Evolutionary conservation across 2,329 filamentous ascomycete genomes (phyloP).

Genomic region (Dactylellina sp.): DNA sequence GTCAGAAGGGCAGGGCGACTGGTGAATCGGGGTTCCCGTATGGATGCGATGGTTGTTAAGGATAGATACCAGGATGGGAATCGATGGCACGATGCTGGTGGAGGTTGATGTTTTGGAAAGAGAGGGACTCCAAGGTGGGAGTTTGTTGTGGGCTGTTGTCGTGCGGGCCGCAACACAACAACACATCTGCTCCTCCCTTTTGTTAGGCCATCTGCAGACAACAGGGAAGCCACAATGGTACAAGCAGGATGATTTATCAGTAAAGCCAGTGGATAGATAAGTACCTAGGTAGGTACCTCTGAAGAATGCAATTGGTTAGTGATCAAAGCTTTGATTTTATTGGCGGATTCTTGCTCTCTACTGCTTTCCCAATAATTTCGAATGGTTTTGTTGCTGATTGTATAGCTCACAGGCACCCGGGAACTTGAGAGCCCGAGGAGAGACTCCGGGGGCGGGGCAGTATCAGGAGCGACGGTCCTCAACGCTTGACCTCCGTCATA

Average conservation of each 20-base stretch:
- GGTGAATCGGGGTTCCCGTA: neutral
- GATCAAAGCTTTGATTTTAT: too few relatives aligned
- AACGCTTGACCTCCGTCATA: constrained; percentile 21
- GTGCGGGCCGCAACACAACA: neutral
- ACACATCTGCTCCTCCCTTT: neutral
- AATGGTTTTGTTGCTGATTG: too few relatives aligned
- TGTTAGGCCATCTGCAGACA: too few relatives aligned
- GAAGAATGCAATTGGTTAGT: too few relatives aligned
- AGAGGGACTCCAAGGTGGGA: neutral
- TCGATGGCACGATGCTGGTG: neutral
- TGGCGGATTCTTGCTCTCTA: too few relatives aligned
- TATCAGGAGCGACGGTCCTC: neutral
- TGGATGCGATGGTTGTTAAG: neutral
- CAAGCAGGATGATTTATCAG: too few relatives aligned
- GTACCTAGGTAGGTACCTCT: too few relatives aligned
- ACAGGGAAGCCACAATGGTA: too few relatives aligned
- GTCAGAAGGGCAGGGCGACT: neutral
- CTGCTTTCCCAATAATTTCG: too few relatives aligned
- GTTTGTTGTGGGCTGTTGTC: neutral
- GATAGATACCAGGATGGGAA: neutral
- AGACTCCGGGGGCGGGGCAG: constrained; percentile 5
- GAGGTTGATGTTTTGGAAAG: neutral
- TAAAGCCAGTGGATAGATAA: too few relatives aligned
- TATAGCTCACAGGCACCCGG: too few relatives aligned
- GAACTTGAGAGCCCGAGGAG: too few relatives aligned